These are phyloP conservation scores for Hemileia vastatrix DNA, from an alignment of 1,284 basidiomycete species.

Conservation along the genomic window DNA sequence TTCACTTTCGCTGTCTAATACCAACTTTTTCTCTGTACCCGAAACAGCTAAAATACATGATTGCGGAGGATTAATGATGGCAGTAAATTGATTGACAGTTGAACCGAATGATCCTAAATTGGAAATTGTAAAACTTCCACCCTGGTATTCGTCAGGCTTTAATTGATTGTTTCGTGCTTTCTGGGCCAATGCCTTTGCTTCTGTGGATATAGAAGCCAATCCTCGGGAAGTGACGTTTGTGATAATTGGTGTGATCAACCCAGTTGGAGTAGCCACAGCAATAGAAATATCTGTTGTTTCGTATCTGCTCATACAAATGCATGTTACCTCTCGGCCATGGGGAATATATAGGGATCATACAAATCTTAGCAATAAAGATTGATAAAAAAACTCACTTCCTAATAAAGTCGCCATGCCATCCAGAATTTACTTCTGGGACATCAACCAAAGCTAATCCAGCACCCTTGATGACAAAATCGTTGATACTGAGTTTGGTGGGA, in stretches of 20 bases:
- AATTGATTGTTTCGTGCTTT: slow-evolving; percentile 96
- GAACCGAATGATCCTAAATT: slow-evolving; percentile 95
- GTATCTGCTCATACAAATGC: slow-evolving; percentile 54
- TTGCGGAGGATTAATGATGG: slow-evolving; percentile 98
- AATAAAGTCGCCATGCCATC: slow-evolving; percentile 93
- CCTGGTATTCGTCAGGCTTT: slow-evolving; percentile 88
- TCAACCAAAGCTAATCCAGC: slow-evolving; percentile 79
- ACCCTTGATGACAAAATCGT: slow-evolving; percentile 98
- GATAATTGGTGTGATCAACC: slow-evolving; percentile 95
- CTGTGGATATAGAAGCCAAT: slow-evolving; percentile 78
- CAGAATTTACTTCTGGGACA: slow-evolving; percentile 95
- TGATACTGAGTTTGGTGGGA: slow-evolving; percentile 74
- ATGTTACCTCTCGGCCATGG: too few relatives aligned
- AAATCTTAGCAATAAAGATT: too few relatives aligned
- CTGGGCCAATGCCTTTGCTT: slow-evolving; percentile 83
- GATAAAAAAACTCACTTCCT: slow-evolving; percentile 62
- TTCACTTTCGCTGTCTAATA: slow-evolving; percentile 76
- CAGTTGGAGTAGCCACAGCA: slow-evolving; percentile 90
- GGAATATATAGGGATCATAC: too few relatives aligned
- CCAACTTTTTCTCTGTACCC: slow-evolving; percentile 72
- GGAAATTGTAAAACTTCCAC: slow-evolving; percentile 97
- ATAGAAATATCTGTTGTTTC: slow-evolving; percentile 94
- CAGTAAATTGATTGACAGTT: slow-evolving; percentile 79
- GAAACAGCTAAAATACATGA: slow-evolving; percentile 96
- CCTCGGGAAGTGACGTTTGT: slow-evolving; percentile 87